Percentiles rank a stretch among this genome's conserved stretches.
These are phyloP conservation scores for Monosporascus sp. DNA, from an alignment of 2,329 filamentous ascomycete species.

Conservation along the genomic window DNA sequence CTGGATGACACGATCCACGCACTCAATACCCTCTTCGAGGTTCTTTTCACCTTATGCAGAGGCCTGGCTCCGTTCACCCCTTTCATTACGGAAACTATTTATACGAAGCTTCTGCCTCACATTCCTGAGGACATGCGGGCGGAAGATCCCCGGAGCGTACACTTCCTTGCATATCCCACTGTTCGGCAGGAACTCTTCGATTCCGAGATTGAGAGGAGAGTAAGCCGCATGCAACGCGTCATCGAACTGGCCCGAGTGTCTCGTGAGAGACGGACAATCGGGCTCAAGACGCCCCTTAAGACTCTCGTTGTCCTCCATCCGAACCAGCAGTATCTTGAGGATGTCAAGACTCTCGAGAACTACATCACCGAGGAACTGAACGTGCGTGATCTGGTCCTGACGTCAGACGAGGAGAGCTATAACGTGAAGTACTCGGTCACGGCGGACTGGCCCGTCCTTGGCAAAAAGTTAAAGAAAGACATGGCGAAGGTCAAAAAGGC, in stretches of 20 bases:
- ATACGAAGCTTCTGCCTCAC: slow-evolving; percentile 72
- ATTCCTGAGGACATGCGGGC: slow-evolving; percentile 67
- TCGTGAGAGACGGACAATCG: slow-evolving; percentile 77
- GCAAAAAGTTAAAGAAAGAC: slow-evolving; percentile 97
- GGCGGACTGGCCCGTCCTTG: slow-evolving; percentile 89
- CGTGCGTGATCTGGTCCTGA: slow-evolving; percentile 76
- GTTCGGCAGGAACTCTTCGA: slow-evolving; percentile 87
- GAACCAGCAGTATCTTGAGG: slow-evolving; percentile 76
- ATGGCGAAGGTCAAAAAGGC: slow-evolving; percentile 88
- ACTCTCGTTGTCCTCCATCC: slow-evolving; percentile 84
- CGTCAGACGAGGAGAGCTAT: slow-evolving; percentile 83
- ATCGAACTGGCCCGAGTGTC: slow-evolving; percentile 87
- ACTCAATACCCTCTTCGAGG: slow-evolving; percentile 89
- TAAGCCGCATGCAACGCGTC: slow-evolving; percentile 88
- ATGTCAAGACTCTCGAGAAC: slow-evolving; percentile 77
- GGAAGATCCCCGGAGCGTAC: slow-evolving; percentile 77
- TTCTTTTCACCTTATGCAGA: slow-evolving; percentile 70
- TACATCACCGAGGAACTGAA: slow-evolving; percentile 94
- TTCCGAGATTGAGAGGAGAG: slow-evolving; percentile 75
- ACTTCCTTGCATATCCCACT: slow-evolving; percentile 87
- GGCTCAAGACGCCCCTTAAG: slow-evolving; percentile 86
- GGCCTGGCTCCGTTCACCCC: slow-evolving; percentile 92
- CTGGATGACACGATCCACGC: slow-evolving; percentile 83
- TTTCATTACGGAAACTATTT: slow-evolving; percentile 94
- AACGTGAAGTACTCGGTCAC: slow-evolving; percentile 86